phyloP scores from a whole-genome alignment of 2,329 filamentous ascomycete species.

The Colletotrichum simmondsii region DNA sequence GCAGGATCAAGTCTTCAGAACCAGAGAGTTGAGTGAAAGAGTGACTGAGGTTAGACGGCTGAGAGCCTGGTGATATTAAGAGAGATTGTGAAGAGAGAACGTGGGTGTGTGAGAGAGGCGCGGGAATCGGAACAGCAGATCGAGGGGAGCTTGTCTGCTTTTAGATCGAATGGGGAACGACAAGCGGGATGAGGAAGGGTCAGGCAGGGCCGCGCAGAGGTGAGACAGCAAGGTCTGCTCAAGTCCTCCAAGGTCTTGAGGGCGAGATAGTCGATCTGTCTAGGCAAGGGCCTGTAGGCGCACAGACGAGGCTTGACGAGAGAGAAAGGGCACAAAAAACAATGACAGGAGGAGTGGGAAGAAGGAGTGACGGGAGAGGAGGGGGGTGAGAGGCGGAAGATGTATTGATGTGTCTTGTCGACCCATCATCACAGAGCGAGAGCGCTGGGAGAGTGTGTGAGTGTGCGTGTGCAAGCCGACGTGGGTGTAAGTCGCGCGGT shows the following conservation, averaged over 20 bases:
- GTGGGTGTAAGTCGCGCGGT: slow-evolving; percentile 32
- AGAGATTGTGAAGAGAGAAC: slow-evolving; percentile 39
- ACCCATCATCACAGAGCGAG: slow-evolving; percentile 23
- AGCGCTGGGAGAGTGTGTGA: slow-evolving; percentile 2
- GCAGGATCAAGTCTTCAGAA: neutral
- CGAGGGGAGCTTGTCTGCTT: slow-evolving; percentile 40
- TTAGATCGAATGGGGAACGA: slow-evolving; percentile 39
- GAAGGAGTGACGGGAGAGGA: slow-evolving; percentile 21
- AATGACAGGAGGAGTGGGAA: slow-evolving; percentile 25
- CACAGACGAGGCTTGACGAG: slow-evolving; percentile 34
- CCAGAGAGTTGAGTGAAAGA: slow-evolving; percentile 26
- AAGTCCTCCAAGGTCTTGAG: slow-evolving; percentile 31
- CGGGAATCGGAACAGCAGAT: slow-evolving; percentile 35
- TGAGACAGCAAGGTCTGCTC: slow-evolving; percentile 29
- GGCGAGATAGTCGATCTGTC: slow-evolving; percentile 35
- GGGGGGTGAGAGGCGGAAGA: slow-evolving; percentile 34
- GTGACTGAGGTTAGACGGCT: slow-evolving; percentile 35
- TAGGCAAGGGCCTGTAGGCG: slow-evolving; percentile 34
- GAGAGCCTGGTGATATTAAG: slow-evolving; percentile 33
- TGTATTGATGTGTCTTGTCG: slow-evolving; percentile 29
- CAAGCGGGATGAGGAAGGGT: slow-evolving; percentile 28
- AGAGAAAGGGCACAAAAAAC: slow-evolving; percentile 26
- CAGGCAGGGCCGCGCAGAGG: slow-evolving; percentile 29
- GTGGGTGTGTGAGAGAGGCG: slow-evolving; percentile 40
- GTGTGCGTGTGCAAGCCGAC: slow-evolving; percentile 17